Conservation (phyloP, 768 basidiomycete genomes). For the Lactarius psammicola region DNA sequence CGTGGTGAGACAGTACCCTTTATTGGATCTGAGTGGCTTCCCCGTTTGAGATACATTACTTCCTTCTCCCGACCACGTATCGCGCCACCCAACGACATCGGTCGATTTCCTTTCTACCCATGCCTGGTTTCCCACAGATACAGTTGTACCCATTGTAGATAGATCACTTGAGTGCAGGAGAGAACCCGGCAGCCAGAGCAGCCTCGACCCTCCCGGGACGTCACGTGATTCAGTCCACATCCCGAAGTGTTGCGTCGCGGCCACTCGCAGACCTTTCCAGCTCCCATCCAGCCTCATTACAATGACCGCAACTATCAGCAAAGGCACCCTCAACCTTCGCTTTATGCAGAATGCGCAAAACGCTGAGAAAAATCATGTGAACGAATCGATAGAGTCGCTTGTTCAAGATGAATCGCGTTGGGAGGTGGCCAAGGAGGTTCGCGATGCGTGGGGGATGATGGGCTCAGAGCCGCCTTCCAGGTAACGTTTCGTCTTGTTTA, state of each 20-base stretch:
- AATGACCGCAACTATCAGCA: constrained; percentile 24
- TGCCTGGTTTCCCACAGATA: neutral
- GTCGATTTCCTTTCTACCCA: neutral
- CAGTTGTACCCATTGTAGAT: neutral
- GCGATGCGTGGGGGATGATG: constrained; percentile 24
- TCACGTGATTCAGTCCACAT: neutral
- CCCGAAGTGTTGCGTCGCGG: neutral
- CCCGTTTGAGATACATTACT: neutral
- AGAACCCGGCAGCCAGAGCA: neutral
- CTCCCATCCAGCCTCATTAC: neutral
- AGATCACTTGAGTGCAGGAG: too few relatives aligned
- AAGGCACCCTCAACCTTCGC: constrained; percentile 27
- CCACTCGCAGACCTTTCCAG: neutral
- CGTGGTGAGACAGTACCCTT: constrained; percentile 3
- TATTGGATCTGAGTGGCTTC: constrained; percentile 1
- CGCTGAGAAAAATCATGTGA: neutral
- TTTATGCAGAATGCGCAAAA: constrained; percentile 28
- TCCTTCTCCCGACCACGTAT: neutral
- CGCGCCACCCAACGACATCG: neutral
- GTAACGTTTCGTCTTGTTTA: constrained; percentile 8
- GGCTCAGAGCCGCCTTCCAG: constrained; percentile 12
- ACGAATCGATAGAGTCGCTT: neutral
- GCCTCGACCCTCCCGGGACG: too few relatives aligned
- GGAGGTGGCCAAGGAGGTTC: constrained; percentile 23
- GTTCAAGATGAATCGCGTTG: constrained; percentile 24